These are phyloP conservation scores for Phellopilus nigrolimitatus DNA, from an alignment of 1,284 basidiomycete genomes.

Conservation along the genomic window DNA sequence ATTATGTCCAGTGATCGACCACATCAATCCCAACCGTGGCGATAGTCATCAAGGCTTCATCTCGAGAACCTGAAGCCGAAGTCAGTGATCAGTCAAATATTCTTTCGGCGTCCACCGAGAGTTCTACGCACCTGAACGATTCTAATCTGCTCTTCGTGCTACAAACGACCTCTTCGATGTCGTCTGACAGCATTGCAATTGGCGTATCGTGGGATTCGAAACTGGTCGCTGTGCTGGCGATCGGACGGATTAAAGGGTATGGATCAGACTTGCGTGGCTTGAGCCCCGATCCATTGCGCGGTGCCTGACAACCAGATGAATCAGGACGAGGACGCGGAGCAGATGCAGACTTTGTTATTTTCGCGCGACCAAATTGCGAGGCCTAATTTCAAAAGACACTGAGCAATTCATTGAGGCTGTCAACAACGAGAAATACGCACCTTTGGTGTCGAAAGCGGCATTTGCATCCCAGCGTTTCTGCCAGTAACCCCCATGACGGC, in stretches of 20 bases:
- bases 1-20: too few species aligned
- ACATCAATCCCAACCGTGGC: neutral
- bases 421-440: neutral
- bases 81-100: neutral
- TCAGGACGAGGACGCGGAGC: neutral
- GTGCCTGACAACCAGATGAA: neutral
- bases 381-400: too few species aligned
- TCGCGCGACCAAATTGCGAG: neutral
- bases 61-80: neutral
- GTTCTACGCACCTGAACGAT: conserved; percentile 7
- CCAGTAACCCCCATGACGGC: too few species aligned
- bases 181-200: conserved; percentile 10
- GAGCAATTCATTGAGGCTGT: neutral
- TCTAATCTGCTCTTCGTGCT: conserved; percentile 1
- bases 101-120: neutral
- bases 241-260: neutral
- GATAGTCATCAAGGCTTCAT: neutral
- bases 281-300: neutral
- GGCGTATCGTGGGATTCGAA: conserved; percentile 1
- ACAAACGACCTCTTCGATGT: conserved; percentile 4
- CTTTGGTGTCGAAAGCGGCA: neutral
- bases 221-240: neutral
- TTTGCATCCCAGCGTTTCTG: neutral
- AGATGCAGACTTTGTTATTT: neutral
- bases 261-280: conserved; percentile 1